Evolutionary conservation across 305 asterid species (phyloP), one percentile per base, ranked within the genome.

Genomic region (Rubia tinctorum): DNA sequence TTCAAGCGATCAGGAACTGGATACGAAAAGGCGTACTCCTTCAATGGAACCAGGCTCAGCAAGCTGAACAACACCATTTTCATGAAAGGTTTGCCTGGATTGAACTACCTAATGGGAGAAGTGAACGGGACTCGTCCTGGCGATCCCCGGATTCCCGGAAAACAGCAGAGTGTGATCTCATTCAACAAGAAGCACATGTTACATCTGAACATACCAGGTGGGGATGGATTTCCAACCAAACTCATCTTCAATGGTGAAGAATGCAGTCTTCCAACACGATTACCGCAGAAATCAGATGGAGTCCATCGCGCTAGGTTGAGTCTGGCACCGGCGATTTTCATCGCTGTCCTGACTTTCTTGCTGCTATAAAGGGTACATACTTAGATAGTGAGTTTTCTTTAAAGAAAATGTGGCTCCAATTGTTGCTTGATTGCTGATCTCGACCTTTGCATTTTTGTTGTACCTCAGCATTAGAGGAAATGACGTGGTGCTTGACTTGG

Each of bases 161-260:
- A 93, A 79, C 98, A 89, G 73, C 98, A 91, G 68, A 80, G 97
- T 4, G 97, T 91, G 17, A 78, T 93, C 8, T 91, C 96, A 0
- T 93, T 93, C 80, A 47, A 79, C n/a, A 93, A 93, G 84, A 93
- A 88, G 59, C 61, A 73, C 27, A 37, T 81, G 1, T 80, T 73
- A 0, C n/a, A 76, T 3, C 37, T 89, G 13, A 73, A 89, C 23
- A 78, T 93, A 10, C 18, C 80, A 0, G 34, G 55, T 0, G 97
- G 98, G 4, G 98, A 93, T 82, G 98, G 97, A 22, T 93, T 88
- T 73, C 98, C 98, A 20, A 30, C 93, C 0, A 89, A 83, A 74
- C 64, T 93, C 9, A 69, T 68, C 82, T 93, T 93, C 96, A 89
- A 93, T 13, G 98, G 98, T 1, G 98, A 86, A 76, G 98, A 93